Percentiles rank a stretch among this genome's conserved stretches.
Evolutionary conservation across 2,329 filamentous ascomycete species (phyloP).

Genomic region (Stagonosporopsis chrysanthemi): DNA sequence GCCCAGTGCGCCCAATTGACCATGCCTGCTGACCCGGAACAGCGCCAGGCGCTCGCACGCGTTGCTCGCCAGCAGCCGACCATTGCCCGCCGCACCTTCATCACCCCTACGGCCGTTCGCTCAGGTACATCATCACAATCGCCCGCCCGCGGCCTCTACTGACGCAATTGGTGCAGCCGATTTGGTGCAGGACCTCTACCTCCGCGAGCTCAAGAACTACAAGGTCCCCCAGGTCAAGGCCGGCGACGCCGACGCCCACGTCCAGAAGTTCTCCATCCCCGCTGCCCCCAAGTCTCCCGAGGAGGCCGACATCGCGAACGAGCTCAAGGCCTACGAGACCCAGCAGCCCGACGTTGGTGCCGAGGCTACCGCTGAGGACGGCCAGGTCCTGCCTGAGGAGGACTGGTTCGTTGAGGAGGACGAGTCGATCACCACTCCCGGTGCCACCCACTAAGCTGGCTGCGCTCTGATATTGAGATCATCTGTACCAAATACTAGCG

Average conservation of each 20-base stretch:
- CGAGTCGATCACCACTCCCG: constrained; percentile 54
- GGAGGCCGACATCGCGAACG: constrained; percentile 89
- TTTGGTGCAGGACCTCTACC: constrained; percentile 96
- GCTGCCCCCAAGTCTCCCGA: constrained; percentile 87
- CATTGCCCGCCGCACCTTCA: constrained; percentile 68
- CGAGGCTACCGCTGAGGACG: constrained; percentile 62
- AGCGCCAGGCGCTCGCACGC: constrained; percentile 69
- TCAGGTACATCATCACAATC: constrained; percentile 62
- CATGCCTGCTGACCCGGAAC: constrained; percentile 39
- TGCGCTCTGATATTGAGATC: constrained; percentile 19
- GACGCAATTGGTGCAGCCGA: constrained; percentile 71
- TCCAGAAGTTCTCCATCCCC: constrained; percentile 84
- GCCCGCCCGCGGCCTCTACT: constrained; percentile 32
- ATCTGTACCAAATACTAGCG: constrained; percentile 47
- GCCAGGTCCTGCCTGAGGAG: constrained; percentile 68
- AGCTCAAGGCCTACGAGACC: constrained; percentile 91
- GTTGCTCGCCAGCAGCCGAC: constrained; percentile 64
- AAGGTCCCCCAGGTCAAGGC: constrained; percentile 85
- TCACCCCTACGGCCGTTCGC: constrained; percentile 66
- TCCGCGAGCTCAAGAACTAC: constrained; percentile 94
- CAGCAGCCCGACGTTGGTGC: constrained; percentile 93
- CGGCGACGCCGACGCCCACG: constrained; percentile 85
- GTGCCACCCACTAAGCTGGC: constrained; percentile 42
- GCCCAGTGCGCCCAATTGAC: constrained; percentile 10
- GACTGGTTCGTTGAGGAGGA: constrained; percentile 86